These are phyloP conservation scores for Nannochloropsis granulata DNA, from an alignment of 108 stramenopile genomes.

Conservation along the genomic window DNA sequence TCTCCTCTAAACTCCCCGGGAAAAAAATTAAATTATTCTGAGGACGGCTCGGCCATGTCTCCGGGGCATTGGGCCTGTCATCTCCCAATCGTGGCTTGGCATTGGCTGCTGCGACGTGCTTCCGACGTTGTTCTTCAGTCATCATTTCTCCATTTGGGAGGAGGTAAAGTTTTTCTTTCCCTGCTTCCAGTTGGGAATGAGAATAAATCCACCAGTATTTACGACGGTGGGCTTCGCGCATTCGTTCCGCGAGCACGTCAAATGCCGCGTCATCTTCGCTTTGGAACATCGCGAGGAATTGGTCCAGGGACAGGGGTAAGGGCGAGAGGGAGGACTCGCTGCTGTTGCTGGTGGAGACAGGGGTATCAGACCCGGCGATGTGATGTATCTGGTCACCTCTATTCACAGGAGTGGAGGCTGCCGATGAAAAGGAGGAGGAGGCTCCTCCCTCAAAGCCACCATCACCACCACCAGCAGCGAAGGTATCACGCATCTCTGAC, in stretches of 20 bases:
- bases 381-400: neutral
- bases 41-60: neutral
- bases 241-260: neutral
- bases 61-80: neutral
- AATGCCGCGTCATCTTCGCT: neutral
- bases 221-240: neutral
- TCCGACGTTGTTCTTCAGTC: neutral
- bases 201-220: neutral
- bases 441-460: neutral
- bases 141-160: neutral
- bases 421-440: too few relatives aligned
- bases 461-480: neutral
- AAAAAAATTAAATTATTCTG: neutral
- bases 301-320: neutral
- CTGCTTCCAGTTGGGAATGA: neutral
- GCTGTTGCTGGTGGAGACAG: neutral
- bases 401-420: too few relatives aligned
- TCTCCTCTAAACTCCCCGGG: neutral
- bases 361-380: neutral
- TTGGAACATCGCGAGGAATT: neutral
- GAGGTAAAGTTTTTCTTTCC: neutral
- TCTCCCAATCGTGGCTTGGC: neutral
- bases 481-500: neutral
- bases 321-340: neutral
- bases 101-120: neutral